Conservation (phyloP, 805 yeast genomes). For the Cyberlindnera veronae region DNA sequence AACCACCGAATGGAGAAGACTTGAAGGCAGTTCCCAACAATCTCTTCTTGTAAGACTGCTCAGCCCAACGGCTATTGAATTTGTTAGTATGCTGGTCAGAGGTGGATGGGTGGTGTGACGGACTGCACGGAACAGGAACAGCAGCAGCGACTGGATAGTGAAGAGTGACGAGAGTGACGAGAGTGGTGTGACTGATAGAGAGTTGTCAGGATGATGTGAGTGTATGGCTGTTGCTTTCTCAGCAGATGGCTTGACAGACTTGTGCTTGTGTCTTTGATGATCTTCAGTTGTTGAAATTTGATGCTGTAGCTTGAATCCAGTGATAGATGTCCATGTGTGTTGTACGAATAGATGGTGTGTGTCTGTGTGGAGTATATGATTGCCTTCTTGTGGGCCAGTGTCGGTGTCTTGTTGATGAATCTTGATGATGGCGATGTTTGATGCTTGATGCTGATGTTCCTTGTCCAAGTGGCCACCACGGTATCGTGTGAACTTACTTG, state of each 20-base stretch:
- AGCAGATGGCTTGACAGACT: no score
- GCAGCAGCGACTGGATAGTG: not conserved
- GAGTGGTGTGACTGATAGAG: no score
- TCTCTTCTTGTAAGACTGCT: constrained; percentile 96
- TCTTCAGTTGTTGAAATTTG: not conserved
- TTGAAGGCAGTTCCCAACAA: constrained; percentile 99
- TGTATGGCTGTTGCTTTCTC: not conserved
- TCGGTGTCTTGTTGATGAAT: not conserved
- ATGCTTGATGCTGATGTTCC: not conserved
- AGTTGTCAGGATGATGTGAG: no score
- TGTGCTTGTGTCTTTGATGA: no score
- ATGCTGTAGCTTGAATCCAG: no score
- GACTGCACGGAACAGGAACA: not conserved
- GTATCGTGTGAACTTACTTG: constrained; percentile 49
- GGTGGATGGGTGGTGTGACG: not conserved
- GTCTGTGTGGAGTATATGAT: no score
- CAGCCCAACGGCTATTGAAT: constrained; percentile 90
- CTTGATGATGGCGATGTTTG: not conserved
- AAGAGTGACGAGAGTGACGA: no score
- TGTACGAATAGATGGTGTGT: no score
- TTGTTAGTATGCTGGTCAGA: constrained; percentile 23
- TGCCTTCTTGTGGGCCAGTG: no score
- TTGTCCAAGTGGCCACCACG: not conserved
- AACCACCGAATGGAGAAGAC: constrained; percentile 99
- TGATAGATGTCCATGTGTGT: no score